A percentile compares a stretch with the other conserved stretches of the same genome.
phyloP scores from a whole-genome alignment of 1,139 yeast genomes.

The Zygosaccharomyces sapae region DNA sequence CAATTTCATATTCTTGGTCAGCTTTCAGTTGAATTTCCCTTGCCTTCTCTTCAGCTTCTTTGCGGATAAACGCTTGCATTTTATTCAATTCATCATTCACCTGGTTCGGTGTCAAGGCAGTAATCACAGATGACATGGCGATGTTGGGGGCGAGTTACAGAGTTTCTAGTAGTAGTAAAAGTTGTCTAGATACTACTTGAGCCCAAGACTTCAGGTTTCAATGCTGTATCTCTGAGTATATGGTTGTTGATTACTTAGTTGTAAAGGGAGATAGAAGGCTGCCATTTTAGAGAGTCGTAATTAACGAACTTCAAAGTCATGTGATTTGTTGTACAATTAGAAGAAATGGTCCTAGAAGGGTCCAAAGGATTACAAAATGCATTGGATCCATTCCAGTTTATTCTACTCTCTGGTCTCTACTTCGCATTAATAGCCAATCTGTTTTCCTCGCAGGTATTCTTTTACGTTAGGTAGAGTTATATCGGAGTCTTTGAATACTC shows the following conservation, averaged over 20 bases:
- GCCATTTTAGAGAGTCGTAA: not conserved
- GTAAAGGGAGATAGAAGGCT: not conserved
- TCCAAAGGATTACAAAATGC: no score
- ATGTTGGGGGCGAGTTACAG: not conserved
- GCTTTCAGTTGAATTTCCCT: constrained; percentile 93
- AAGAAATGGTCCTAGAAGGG: no score
- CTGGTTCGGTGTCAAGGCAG: constrained; percentile 43
- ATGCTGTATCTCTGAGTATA: not conserved
- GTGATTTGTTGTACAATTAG: no score
- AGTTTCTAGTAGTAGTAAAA: not conserved
- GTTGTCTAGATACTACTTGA: not conserved
- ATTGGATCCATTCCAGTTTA: no score
- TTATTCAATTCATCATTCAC: constrained; percentile 93
- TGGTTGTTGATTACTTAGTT: not conserved
- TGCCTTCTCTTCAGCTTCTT: constrained; percentile 99
- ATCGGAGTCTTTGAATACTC: no score
- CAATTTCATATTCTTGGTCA: constrained; percentile 97
- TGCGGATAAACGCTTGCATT: constrained; percentile 97
- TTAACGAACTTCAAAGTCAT: not conserved
- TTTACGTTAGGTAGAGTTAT: no score
- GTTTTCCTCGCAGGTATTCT: no score
- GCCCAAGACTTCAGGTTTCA: not conserved
- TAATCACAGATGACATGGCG: constrained; percentile 28
- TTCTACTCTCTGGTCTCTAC: no score
- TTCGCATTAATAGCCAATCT: no score